Percentiles rank a stretch among this genome's conserved stretches.
phyloP scores from a whole-genome alignment of 2,329 filamentous ascomycete genomes.

The Colletotrichum sp. region DNA sequence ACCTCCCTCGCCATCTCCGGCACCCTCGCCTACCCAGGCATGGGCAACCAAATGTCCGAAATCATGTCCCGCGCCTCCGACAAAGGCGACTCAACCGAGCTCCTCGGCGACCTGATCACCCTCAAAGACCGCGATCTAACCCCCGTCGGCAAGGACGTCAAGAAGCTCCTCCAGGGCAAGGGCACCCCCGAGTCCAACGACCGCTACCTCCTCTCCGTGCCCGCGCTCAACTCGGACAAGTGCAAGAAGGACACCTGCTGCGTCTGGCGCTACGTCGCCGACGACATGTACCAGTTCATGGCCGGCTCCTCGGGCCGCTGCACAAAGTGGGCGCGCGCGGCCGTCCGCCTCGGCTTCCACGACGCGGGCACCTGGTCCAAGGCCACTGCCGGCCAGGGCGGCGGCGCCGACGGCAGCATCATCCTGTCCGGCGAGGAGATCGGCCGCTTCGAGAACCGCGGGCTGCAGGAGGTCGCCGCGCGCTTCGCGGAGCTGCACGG shows the following conservation, averaged over 20 bases:
- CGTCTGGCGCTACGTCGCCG: conserved; percentile 47
- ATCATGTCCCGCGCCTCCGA: conserved; percentile 15
- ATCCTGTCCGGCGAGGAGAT: conserved; percentile 43
- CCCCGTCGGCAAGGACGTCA: conserved; percentile 22
- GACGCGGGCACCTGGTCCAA: conserved; percentile 52
- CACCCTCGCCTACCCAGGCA: conserved; percentile 22
- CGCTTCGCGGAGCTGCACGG: conserved; percentile 42
- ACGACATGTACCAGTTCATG: conserved; percentile 43
- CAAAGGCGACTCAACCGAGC: conserved; percentile 21
- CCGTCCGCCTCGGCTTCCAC: conserved; percentile 54
- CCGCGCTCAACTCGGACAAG: conserved; percentile 28
- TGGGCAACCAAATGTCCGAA: conserved; percentile 21
- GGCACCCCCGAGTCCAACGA: conserved; percentile 25
- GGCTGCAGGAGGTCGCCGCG: conserved; percentile 48
- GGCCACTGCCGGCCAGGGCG: conserved; percentile 31
- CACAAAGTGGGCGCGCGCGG: conserved; percentile 46
- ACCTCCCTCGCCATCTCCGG: conserved; percentile 18
- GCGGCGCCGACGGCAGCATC: conserved; percentile 52
- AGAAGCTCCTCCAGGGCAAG: conserved; percentile 21
- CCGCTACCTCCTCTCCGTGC: conserved; percentile 19
- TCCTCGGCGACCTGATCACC: conserved; percentile 23
- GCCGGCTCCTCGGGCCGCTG: conserved; percentile 42
- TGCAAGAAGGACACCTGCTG: conserved; percentile 48
- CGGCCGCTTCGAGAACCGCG: conserved; percentile 46
- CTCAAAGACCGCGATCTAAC: conserved; percentile 20